phyloP scores from a whole-genome alignment of 345 rosid species.

The Citrus glauca region DNA sequence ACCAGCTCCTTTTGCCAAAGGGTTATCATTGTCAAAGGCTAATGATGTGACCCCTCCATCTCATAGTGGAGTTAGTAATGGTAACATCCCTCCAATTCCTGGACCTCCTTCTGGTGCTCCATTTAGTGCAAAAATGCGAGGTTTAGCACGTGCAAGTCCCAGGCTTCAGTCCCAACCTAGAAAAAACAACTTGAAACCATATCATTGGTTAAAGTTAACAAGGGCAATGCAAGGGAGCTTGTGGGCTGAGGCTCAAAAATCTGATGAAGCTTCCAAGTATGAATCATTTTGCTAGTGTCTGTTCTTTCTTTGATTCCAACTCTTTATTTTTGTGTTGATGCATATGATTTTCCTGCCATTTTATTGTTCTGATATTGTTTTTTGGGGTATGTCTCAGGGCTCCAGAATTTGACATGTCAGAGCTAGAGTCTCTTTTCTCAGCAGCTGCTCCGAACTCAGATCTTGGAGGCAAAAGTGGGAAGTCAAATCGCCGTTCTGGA shows the following conservation, averaged over 20 bases:
- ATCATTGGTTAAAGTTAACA: slow-evolving; percentile 86
- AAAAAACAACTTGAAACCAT: slow-evolving; percentile 72
- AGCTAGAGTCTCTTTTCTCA: slow-evolving; percentile 80
- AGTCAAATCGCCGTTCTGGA: slow-evolving; percentile 44
- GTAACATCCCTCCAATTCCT: slow-evolving; percentile 63
- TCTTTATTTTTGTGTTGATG: not conserved
- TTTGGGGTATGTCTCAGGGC: slow-evolving; percentile 41
- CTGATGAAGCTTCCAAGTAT: slow-evolving; percentile 72
- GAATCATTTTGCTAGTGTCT: not conserved
- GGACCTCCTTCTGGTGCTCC: slow-evolving; percentile 45
- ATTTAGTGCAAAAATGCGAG: slow-evolving; percentile 48
- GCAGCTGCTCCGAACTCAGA: slow-evolving; percentile 51
- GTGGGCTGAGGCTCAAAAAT: slow-evolving; percentile 82
- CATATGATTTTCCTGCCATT: not conserved
- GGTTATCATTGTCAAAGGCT: slow-evolving; percentile 17
- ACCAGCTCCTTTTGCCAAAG: slow-evolving; percentile 47
- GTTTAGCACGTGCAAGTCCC: slow-evolving; percentile 36
- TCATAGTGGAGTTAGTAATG: slow-evolving; percentile 32
- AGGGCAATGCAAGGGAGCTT: slow-evolving; percentile 85
- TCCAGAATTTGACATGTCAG: slow-evolving; percentile 75
- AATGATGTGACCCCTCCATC: slow-evolving; percentile 24
- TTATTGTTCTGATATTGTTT: slow-evolving; percentile 15
- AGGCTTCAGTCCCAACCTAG: slow-evolving; percentile 49
- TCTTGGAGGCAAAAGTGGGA: slow-evolving; percentile 34
- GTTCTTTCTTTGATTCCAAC: slow-evolving; percentile 2